Conservation (phyloP, 495 filamentous ascomycete species). For the Niebla homalea region DNA sequence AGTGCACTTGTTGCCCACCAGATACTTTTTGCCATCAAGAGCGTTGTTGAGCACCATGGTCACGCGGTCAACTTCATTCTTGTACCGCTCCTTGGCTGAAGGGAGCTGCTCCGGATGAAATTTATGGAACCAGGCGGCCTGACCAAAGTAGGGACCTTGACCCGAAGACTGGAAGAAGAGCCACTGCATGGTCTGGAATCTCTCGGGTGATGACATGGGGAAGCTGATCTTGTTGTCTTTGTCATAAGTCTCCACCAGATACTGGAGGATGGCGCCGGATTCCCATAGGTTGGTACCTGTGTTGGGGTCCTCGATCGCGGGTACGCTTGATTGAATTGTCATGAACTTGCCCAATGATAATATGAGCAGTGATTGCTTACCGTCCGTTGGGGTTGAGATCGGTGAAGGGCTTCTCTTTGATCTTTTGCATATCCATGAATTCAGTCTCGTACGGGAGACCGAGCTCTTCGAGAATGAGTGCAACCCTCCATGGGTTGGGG, state of each 20-base stretch:
- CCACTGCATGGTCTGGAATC: constrained; percentile 47
- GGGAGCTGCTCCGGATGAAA: constrained; percentile 45
- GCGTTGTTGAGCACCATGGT: constrained; percentile 41
- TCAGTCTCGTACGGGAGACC: constrained; percentile 39
- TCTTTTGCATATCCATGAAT: background rate
- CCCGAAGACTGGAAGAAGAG: constrained; percentile 53
- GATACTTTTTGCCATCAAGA: constrained; percentile 38
- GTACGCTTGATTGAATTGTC: constrained; percentile 13
- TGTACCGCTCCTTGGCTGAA: constrained; percentile 45
- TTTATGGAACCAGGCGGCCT: constrained; percentile 39
- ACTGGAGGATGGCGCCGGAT: constrained; percentile 59
- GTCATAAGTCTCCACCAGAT: constrained; percentile 62
- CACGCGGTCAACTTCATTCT: constrained; percentile 47
- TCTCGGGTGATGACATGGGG: constrained; percentile 28
- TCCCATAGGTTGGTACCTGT: constrained; percentile 55
- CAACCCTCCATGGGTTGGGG: constrained; percentile 55
- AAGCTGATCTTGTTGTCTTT: constrained; percentile 45
- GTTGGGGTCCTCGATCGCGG: constrained; percentile 54
- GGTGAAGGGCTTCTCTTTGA: constrained; percentile 41
- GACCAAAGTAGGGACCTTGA: constrained; percentile 59
- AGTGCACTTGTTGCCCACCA: constrained; percentile 46
- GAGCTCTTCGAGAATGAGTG: constrained; percentile 51
- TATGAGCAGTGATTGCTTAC: constrained; percentile 21
- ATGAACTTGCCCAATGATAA: constrained; percentile 11
- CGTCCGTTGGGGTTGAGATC: constrained; percentile 64